phyloP scores from a whole-genome alignment of 768 basidiomycete genomes.

The Rhodosporidiobolus sp. region DNA sequence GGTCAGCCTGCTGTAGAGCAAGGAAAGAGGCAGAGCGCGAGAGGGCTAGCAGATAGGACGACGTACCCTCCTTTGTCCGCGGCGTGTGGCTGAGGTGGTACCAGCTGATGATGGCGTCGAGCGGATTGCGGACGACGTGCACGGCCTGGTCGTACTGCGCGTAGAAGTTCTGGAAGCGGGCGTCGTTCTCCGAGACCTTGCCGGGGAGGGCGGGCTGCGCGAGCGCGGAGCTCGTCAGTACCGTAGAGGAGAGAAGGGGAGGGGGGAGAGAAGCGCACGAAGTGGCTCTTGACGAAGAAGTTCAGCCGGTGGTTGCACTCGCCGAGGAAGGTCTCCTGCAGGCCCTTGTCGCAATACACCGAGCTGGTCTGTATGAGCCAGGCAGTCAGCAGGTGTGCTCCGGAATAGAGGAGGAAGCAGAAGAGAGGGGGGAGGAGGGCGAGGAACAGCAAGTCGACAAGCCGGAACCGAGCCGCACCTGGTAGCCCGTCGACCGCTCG shows the following conservation, averaged over 20 bases:
- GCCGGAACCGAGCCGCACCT: no score
- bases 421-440: slow-evolving; percentile 16
- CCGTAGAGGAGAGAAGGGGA: neutral
- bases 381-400: neutral
- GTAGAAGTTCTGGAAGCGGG: slow-evolving; percentile 4
- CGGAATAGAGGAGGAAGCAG: neutral
- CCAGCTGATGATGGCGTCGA: slow-evolving; percentile 27
- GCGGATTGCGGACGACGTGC: slow-evolving; percentile 25
- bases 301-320: slow-evolving; percentile 15
- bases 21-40: neutral
- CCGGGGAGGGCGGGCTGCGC: neutral
- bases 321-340: slow-evolving; percentile 18
- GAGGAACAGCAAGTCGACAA: no score
- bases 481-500: slow-evolving; percentile 37
- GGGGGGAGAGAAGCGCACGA: neutral
- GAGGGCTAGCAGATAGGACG: no score
- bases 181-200: neutral
- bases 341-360: slow-evolving; percentile 15
- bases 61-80: slow-evolving; percentile 3
- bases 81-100: slow-evolving; percentile 22
- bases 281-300: slow-evolving; percentile 33
- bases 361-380: no score
- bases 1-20: neutral
- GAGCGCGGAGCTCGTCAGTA: neutral
- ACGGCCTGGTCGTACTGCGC: slow-evolving; percentile 7